Evolutionary conservation across 345 rosid genomes (phyloP).

Genomic region (Acer saccharum): DNA sequence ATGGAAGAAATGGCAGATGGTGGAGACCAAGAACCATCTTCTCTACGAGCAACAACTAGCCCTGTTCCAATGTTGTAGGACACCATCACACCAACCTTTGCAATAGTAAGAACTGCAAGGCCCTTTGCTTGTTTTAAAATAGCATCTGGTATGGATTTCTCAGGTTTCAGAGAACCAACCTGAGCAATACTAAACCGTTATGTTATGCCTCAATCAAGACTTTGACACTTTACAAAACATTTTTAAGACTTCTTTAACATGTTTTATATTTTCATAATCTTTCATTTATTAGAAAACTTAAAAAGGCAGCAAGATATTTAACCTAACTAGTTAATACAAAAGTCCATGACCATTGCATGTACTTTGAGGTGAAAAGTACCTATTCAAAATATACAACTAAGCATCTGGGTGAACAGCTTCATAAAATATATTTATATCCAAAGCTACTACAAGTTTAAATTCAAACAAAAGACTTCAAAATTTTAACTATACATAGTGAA

Average conservation of each 20-base stretch:
- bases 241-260: background rate
- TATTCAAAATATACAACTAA: background rate
- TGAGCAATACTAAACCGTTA: conserved; percentile 11
- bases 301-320: background rate
- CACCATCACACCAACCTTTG: conserved; percentile 32
- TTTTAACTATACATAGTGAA: background rate
- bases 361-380: background rate
- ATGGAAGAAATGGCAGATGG: conserved; percentile 30
- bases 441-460: background rate
- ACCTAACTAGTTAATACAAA: conserved; percentile 3
- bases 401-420: background rate
- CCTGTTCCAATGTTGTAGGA: conserved; percentile 31
- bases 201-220: background rate
- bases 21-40: conserved; percentile 30
- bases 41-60: conserved; percentile 27
- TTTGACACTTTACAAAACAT: background rate
- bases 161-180: conserved; percentile 27
- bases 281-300: background rate
- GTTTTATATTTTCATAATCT: background rate
- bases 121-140: conserved; percentile 29
- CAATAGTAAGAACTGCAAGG: conserved; percentile 22
- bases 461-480: background rate
- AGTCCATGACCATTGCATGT: background rate
- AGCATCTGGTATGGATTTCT: conserved; percentile 27
- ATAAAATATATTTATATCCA: background rate